Evolutionary conservation across 1,284 basidiomycete genomes (phyloP), one percentile per base, ranked within the genome.

Genomic region (Pisolithus thermaeus): DNA sequence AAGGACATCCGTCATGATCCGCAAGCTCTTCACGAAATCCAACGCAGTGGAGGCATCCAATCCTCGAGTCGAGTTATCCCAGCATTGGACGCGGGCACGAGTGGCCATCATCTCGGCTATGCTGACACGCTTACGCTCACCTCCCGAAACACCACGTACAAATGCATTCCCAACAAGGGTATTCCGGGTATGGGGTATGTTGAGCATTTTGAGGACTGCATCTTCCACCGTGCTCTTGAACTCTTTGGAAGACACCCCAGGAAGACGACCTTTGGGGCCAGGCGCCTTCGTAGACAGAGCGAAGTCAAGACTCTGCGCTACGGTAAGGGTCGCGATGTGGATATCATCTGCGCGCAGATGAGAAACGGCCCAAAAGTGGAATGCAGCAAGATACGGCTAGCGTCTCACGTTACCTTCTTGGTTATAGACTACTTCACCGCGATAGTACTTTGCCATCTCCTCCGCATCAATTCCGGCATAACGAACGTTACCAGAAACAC

Each of bases 101-200:
- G 84, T 87, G 0, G 85, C 79, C 78, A 94, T 84, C 77, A 87
- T 88, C 71, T 94, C 92, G 6, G 87, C 83, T 61, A 94, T 92
- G 46, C 86, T 89, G 14, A 94, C 90, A 59, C 92, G 89, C 68
- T 91, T 92, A 35, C 85, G 77, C 64, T 92, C 90, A 36, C 93
- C 92, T 46, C 92, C 92, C 0, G 86, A 88, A 3, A 94, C 84
- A 54, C 92, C 92, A 14, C 91, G 83, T 1, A 93, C 83, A 57
- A 86, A 88, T 54, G 86, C 86, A 63, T 92, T 83, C 3, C 92
- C 92, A 40, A 95, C 90, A 3, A 89, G 79, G 0, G 90, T 93
- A 58, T 87, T 73, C 52, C 75, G 73, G 0, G 87, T 91, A 62
- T 84, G 87, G 7, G 77, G 74, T 57, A 95, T 86, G 60, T 91